Percentiles rank a stretch among this genome's conserved stretches.
Conservation (phyloP, 208 protist genomes). For the Acanthamoeba castellanii region DNA sequence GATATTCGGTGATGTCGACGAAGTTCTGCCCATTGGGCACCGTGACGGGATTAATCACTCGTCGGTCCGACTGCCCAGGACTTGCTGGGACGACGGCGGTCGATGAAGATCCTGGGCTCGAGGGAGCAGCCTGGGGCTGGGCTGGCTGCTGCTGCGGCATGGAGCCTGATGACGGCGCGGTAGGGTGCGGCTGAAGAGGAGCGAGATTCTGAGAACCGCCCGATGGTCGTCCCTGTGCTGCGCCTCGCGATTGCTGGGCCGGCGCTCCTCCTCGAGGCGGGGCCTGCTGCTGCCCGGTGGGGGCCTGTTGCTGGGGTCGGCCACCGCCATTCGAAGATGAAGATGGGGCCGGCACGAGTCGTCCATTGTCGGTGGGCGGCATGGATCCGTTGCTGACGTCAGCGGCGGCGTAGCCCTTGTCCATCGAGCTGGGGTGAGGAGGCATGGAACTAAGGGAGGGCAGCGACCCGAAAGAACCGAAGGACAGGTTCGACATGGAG, state of each 20-base stretch:
- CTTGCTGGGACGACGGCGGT: conserved; percentile 23
- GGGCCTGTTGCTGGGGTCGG: background rate
- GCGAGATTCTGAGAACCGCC: background rate
- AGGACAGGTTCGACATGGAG: conserved; percentile 36
- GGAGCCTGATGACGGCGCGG: background rate
- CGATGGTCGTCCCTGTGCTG: background rate
- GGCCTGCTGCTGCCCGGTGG: background rate
- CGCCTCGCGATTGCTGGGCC: conserved; percentile 1
- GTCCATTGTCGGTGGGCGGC: background rate
- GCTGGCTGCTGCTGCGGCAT: background rate
- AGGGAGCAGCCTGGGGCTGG: background rate
- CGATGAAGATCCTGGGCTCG: background rate
- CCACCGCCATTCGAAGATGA: background rate
- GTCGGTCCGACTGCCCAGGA: conserved; percentile 29
- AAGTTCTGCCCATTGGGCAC: conserved; percentile 76
- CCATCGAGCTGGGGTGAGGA: background rate
- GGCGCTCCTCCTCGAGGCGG: background rate
- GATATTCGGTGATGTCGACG: conserved; percentile 85
- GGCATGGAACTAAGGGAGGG: background rate
- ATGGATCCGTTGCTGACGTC: background rate
- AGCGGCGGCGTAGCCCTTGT: background rate
- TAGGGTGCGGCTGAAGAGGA: background rate
- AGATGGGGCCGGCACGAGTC: background rate
- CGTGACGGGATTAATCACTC: conserved; percentile 68
- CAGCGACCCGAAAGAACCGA: conserved; percentile 30